phyloP scores from a whole-genome alignment of 1,139 yeast species.

The Lodderomyces orthopsilosis region DNA sequence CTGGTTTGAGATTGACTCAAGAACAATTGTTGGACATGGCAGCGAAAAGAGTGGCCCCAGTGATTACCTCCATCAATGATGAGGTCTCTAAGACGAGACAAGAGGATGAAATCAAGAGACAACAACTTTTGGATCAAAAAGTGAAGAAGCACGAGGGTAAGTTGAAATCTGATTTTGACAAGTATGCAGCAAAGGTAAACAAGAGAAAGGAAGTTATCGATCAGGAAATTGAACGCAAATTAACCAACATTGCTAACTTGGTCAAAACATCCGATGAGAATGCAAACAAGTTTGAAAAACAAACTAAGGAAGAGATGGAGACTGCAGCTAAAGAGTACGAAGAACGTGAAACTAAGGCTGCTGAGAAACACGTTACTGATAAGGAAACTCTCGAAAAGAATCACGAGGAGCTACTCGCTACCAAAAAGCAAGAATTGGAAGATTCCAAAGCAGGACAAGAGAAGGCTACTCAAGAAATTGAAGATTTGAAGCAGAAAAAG shows the following conservation, averaged over 20 bases:
- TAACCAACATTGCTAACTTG: conserved; percentile 30
- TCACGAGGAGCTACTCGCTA: conserved; percentile 47
- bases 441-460: conserved; percentile 47
- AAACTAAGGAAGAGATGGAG: conserved; percentile 42
- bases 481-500: conserved; percentile 43
- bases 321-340: conserved; percentile 46
- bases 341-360: conserved; percentile 47
- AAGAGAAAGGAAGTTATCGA: conserved; percentile 40
- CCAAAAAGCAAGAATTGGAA: conserved; percentile 50
- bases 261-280: conserved; percentile 30
- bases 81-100: conserved; percentile 48
- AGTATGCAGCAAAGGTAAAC: conserved; percentile 38
- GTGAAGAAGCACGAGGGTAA: conserved; percentile 44
- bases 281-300: conserved; percentile 37
- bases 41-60: conserved; percentile 55
- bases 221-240: conserved; percentile 36
- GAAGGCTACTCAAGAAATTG: conserved; percentile 45
- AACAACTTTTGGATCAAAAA: conserved; percentile 37
- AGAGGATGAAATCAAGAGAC: conserved; percentile 46
- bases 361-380: conserved; percentile 44
- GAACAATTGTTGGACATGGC: conserved; percentile 57
- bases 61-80: conserved; percentile 48
- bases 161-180: conserved; percentile 41
- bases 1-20: conserved; percentile 54
- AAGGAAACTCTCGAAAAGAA: conserved; percentile 44